Conservation (phyloP, 352 stramenopile genomes). For the Peronospora destructor region DNA sequence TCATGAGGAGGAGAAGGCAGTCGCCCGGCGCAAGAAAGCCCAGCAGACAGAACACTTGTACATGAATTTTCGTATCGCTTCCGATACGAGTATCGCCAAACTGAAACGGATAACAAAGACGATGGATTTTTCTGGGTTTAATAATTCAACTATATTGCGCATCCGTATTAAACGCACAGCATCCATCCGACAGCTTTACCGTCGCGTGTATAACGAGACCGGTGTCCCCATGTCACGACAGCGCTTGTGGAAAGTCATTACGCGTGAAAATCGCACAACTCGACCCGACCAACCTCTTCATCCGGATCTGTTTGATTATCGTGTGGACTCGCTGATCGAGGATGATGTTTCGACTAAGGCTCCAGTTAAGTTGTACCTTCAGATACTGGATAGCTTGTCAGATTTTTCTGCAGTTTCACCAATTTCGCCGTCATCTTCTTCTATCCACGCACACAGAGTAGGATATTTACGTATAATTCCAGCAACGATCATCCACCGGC, state of each 20-base stretch:
- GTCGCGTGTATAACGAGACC: conserved; percentile 48
- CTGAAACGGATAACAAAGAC: conserved; percentile 73
- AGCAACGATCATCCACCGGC: conserved; percentile 31
- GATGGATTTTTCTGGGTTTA: conserved; percentile 71
- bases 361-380: conserved; percentile 65
- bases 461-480: conserved; percentile 1
- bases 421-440: conserved; percentile 19
- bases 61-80: conserved; percentile 73
- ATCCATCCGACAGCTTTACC: conserved; percentile 61
- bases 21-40: conserved; percentile 59
- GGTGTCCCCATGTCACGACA: conserved; percentile 60
- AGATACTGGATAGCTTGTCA: conserved; percentile 39
- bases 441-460: conserved; percentile 5
- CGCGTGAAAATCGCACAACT: conserved; percentile 74
- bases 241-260: conserved; percentile 82
- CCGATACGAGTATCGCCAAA: conserved; percentile 54
- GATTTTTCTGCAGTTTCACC: conserved; percentile 8
- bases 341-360: conserved; percentile 61
- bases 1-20: conserved; percentile 70
- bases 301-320: conserved; percentile 33
- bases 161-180: conserved; percentile 61
- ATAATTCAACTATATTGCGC: conserved; percentile 46
- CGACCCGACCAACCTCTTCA: conserved; percentile 59
- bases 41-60: conserved; percentile 81
- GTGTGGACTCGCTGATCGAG: conserved; percentile 61